phyloP scores from a whole-genome alignment of 441 rosid species.

The Manihot esculenta region DNA sequence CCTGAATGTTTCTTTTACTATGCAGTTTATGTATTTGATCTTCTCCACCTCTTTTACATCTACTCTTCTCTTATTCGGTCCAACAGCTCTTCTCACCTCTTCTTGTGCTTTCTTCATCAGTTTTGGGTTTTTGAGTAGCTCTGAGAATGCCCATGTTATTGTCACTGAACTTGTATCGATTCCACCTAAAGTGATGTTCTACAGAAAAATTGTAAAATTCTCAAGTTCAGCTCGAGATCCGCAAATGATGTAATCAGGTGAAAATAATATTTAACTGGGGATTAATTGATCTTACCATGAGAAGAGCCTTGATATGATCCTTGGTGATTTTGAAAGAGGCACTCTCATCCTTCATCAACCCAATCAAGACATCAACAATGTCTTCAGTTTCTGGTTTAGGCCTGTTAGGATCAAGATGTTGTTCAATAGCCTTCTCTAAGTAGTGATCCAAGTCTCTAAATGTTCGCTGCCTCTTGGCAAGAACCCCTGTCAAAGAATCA shows the following conservation, averaged over 20 bases:
- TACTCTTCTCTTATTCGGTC: too few relatives aligned
- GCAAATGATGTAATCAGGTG: not conserved
- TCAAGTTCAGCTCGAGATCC: not conserved
- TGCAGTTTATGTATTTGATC: not conserved
- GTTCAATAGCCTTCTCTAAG: too few relatives aligned
- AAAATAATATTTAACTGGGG: too few relatives aligned
- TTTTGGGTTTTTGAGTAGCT: too few relatives aligned
- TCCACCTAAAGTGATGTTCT: not conserved
- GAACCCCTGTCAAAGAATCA: not conserved
- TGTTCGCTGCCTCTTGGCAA: too few relatives aligned
- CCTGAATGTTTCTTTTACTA: not conserved
- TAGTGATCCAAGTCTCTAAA: too few relatives aligned
- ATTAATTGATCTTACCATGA: not conserved
- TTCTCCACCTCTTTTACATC: too few relatives aligned
- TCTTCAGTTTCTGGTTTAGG: slow-evolving; percentile 14
- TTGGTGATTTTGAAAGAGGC: slow-evolving; percentile 1
- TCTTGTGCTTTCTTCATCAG: too few relatives aligned
- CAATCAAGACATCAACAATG: slow-evolving; percentile 14
- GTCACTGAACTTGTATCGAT: not conserved
- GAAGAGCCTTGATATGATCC: slow-evolving; percentile 1
- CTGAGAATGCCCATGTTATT: too few relatives aligned
- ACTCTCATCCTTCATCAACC: slow-evolving; percentile 10
- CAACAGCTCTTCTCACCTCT: too few relatives aligned
- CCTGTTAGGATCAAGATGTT: not conserved
- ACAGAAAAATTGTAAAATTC: not conserved